These are phyloP conservation scores for Fusarium papillatum DNA, from an alignment of 2,329 filamentous ascomycete genomes.

Conservation along the genomic window DNA sequence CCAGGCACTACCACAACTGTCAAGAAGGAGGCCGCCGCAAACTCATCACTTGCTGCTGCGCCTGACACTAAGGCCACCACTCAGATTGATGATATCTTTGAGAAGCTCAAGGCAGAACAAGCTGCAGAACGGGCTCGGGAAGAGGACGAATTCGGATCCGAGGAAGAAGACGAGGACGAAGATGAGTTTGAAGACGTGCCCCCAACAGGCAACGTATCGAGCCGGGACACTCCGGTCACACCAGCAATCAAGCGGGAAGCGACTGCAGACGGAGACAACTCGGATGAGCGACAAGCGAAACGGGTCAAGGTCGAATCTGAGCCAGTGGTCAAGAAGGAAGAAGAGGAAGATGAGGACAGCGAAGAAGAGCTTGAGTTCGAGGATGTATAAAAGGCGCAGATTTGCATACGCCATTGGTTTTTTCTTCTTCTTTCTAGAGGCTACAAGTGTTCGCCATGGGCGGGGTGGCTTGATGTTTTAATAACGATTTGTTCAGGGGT, in stretches of 20 bases:
- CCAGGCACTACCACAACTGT: conserved; percentile 34
- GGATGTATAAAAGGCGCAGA: conserved; percentile 58
- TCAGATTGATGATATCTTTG: conserved; percentile 77
- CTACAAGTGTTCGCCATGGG: not conserved
- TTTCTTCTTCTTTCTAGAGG: not conserved
- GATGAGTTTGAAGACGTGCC: conserved; percentile 66
- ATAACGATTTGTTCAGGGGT: not conserved
- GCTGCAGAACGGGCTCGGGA: conserved; percentile 56
- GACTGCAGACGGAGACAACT: conserved; percentile 45
- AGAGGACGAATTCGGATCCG: conserved; percentile 48
- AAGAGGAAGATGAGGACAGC: conserved; percentile 58
- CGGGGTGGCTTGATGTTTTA: not conserved
- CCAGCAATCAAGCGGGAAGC: conserved; percentile 52
- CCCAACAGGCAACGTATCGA: conserved; percentile 50
- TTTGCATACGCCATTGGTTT: not conserved
- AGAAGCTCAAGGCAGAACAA: conserved; percentile 73
- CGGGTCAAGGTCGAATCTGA: conserved; percentile 70
- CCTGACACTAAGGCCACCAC: conserved; percentile 66
- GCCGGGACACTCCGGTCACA: conserved; percentile 48
- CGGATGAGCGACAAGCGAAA: conserved; percentile 67
- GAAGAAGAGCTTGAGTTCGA: conserved; percentile 70
- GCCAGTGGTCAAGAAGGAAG: conserved; percentile 59
- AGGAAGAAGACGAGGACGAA: conserved; percentile 58
- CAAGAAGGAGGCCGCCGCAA: conserved; percentile 61
- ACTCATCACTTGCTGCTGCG: conserved; percentile 52